Percentiles rank a stretch among this genome's conserved stretches.
Conservation (phyloP, 1,284 basidiomycete species). For the Vanrija sp. region DNA sequence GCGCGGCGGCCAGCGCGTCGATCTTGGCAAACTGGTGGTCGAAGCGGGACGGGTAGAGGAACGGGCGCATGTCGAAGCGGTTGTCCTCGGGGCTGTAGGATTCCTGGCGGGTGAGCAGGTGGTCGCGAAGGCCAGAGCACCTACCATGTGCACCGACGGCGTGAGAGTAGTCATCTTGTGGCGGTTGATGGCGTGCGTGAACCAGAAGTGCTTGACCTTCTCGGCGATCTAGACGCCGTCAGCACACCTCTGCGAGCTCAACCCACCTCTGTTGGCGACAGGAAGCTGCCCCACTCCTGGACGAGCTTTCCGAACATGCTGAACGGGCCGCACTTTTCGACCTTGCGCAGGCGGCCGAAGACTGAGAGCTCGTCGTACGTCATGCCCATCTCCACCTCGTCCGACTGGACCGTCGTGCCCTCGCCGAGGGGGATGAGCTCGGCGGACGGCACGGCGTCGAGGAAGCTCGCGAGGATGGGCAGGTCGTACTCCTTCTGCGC, state of each 20-base stretch:
- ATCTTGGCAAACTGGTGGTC: slow-evolving; percentile 96
- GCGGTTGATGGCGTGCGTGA: slow-evolving; percentile 91
- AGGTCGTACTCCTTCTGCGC: slow-evolving; percentile 74
- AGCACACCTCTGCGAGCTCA: background rate
- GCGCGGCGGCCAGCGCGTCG: slow-evolving; percentile 68
- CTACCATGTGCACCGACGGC: slow-evolving; percentile 88
- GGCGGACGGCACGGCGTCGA: slow-evolving; percentile 87
- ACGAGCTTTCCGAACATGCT: slow-evolving; percentile 92
- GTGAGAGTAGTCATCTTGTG: slow-evolving; percentile 99
- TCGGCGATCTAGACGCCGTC: slow-evolving; percentile 69
- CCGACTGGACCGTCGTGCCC: slow-evolving; percentile 87
- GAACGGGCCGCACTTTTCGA: slow-evolving; percentile 95
- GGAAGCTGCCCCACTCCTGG: slow-evolving; percentile 74
- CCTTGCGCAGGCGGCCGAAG: slow-evolving; percentile 88
- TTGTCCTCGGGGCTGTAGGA: slow-evolving; percentile 97
- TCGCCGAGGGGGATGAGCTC: slow-evolving; percentile 90
- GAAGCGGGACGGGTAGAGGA: slow-evolving; percentile 91
- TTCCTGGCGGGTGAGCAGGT: slow-evolving; percentile 53
- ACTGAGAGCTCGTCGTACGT: slow-evolving; percentile 95
- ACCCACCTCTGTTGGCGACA: slow-evolving; percentile 73
- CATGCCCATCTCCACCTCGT: slow-evolving; percentile 99
- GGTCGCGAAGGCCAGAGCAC: slow-evolving; percentile 37
- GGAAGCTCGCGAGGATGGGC: slow-evolving; percentile 79
- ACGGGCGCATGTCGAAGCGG: slow-evolving; percentile 90
- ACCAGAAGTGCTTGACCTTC: slow-evolving; percentile 97